Conservation (phyloP, 345 rosid species). For the Geranium rotundifolium region DNA sequence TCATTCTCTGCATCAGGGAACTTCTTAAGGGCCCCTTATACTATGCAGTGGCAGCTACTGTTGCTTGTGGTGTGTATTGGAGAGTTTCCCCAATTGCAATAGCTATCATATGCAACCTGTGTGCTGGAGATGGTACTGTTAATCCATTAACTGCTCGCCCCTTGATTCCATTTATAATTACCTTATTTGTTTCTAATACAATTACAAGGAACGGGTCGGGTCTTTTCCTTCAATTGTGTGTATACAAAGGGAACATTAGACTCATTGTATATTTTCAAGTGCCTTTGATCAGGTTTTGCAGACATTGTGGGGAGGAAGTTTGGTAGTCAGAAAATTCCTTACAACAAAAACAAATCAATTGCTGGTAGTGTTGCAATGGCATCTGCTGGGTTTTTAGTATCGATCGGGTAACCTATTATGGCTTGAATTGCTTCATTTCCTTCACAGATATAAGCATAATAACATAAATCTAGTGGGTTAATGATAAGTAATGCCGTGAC, state of each 20-base stretch:
- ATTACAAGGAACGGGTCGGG: too few species aligned
- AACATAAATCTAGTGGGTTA: not conserved
- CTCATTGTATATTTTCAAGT: not conserved
- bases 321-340: conserved; percentile 59
- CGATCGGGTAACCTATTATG: conserved; percentile 33
- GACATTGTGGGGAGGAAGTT: conserved; percentile 74
- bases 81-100: conserved; percentile 64
- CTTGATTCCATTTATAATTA: too few species aligned
- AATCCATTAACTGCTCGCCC: not conserved
- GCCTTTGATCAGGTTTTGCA: conserved; percentile 51
- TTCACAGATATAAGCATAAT: not conserved
- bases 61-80: conserved; percentile 59
- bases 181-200: too few species aligned
- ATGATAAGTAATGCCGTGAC: conserved; percentile 11
- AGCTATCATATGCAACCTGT: conserved; percentile 80
- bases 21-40: conserved; percentile 88
- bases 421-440: not conserved
- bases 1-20: conserved; percentile 49
- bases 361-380: conserved; percentile 85
- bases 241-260: not conserved
- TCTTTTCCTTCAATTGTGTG: too few species aligned
- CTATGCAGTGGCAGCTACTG: conserved; percentile 50
- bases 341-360: conserved; percentile 68
- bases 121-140: conserved; percentile 93
- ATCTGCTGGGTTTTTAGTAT: conserved; percentile 57